Percentiles rank a stretch among this genome's conserved stretches.
Evolutionary conservation across 2,329 filamentous ascomycete genomes (phyloP).

Genomic region (Trichophyton rubrum): DNA sequence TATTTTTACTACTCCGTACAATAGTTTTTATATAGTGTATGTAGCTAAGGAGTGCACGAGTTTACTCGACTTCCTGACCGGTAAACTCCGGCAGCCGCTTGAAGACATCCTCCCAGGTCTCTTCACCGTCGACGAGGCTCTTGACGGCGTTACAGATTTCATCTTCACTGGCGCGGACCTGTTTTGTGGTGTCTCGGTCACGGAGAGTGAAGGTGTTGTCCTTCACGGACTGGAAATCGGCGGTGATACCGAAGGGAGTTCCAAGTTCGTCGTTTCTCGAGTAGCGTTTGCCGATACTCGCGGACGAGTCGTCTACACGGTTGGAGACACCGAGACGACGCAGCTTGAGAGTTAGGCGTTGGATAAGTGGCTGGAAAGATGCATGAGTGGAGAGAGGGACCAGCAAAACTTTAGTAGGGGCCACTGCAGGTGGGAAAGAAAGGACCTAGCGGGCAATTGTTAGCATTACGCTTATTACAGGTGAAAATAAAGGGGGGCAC

Average conservation of each 20-base stretch:
- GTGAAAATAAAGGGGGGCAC: neutral
- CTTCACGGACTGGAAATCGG: constrained; percentile 90
- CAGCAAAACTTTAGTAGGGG: constrained; percentile 91
- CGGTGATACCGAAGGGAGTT: constrained; percentile 83
- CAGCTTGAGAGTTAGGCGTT: constrained; percentile 61
- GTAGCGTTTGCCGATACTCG: constrained; percentile 90
- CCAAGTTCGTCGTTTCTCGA: constrained; percentile 90
- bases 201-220: constrained; percentile 76
- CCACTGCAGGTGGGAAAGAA: constrained; percentile 62
- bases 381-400: constrained; percentile 74
- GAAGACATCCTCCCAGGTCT: constrained; percentile 59
- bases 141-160: constrained; percentile 66
- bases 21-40: neutral
- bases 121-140: constrained; percentile 48
- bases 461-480: neutral
- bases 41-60: neutral
- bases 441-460: constrained; percentile 41
- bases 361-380: constrained; percentile 66
- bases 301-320: constrained; percentile 78
- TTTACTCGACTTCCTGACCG: constrained; percentile 48
- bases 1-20: neutral
- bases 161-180: constrained; percentile 73
- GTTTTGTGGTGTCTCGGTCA: constrained; percentile 80
- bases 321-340: constrained; percentile 66
- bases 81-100: constrained; percentile 73